Conservation (phyloP, 331 rosid species). For the Acacia pycnantha region DNA sequence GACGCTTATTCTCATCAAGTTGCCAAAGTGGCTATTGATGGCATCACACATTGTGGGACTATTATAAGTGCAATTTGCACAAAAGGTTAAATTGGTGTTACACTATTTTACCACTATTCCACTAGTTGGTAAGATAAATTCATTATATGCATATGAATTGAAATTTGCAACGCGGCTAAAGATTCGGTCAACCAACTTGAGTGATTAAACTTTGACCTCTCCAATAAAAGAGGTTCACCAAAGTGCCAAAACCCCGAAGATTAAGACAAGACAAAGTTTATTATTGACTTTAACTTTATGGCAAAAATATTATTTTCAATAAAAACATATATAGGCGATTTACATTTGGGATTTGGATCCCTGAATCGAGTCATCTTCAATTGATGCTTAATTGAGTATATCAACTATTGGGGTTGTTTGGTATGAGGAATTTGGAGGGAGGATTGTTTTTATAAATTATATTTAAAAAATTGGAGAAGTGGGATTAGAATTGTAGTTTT, state of each 20-base stretch:
- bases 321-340: no score
- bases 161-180: background rate
- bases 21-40: conserved; percentile 15
- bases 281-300: background rate
- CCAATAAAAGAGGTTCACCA: background rate
- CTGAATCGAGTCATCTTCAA: no score
- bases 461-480: no score
- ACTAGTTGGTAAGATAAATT: no score
- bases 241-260: background rate
- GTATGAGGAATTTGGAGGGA: no score
- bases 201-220: background rate
- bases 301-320: background rate
- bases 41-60: background rate
- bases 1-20: conserved; percentile 29
- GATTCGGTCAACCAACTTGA: background rate
- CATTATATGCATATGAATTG: background rate
- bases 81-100: background rate
- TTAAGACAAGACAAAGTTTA: background rate
- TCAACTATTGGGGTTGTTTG: no score
- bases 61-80: background rate
- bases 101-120: background rate
- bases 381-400: no score
- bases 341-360: no score
- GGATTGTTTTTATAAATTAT: no score
- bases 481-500: no score